Conservation (phyloP, 345 rosid genomes). For the Iberis pinnata region DNA sequence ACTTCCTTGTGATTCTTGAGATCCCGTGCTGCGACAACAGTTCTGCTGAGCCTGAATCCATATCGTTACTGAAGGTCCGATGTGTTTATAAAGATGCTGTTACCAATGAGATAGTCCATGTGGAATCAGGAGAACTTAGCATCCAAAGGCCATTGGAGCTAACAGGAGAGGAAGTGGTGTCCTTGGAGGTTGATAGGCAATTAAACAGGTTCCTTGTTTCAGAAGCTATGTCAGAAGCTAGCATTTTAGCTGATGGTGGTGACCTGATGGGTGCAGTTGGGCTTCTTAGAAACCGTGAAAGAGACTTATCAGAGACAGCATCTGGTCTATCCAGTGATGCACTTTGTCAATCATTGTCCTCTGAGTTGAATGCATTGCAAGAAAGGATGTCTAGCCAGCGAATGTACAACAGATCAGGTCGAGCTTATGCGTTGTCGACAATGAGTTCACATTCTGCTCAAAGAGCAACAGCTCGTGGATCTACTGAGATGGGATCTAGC, state of each 20-base stretch:
- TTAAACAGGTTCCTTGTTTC: slow-evolving; percentile 72
- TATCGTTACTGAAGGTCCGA: slow-evolving; percentile 60
- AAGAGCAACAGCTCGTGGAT: slow-evolving; percentile 31
- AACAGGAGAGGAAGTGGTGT: slow-evolving; percentile 42
- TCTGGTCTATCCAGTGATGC: slow-evolving; percentile 23
- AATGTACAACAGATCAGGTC: slow-evolving; percentile 23
- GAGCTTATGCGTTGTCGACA: slow-evolving; percentile 27
- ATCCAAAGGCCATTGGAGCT: slow-evolving; percentile 43
- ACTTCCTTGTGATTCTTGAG: slow-evolving; percentile 60
- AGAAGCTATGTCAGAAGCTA: slow-evolving; percentile 71
- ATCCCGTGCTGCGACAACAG: slow-evolving; percentile 39
- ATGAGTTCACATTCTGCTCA: slow-evolving; percentile 30
- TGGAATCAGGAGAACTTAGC: slow-evolving; percentile 45
- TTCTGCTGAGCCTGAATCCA: slow-evolving; percentile 38
- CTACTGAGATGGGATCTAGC: neutral
- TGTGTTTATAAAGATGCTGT: slow-evolving; percentile 63
- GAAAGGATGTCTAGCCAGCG: slow-evolving; percentile 28
- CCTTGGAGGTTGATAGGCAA: slow-evolving; percentile 84
- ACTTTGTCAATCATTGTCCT: slow-evolving; percentile 19
- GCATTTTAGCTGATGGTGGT: slow-evolving; percentile 63
- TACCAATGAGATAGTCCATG: slow-evolving; percentile 38
- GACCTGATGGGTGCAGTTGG: slow-evolving; percentile 54
- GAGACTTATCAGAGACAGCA: slow-evolving; percentile 14
- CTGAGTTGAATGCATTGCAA: slow-evolving; percentile 27
- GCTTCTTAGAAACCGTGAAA: slow-evolving; percentile 23